Percentiles rank a stretch among this genome's conserved stretches.
These are phyloP conservation scores for Hypoxylon sp. DNA, from an alignment of 2,329 filamentous ascomycete species.

Conservation along the genomic window DNA sequence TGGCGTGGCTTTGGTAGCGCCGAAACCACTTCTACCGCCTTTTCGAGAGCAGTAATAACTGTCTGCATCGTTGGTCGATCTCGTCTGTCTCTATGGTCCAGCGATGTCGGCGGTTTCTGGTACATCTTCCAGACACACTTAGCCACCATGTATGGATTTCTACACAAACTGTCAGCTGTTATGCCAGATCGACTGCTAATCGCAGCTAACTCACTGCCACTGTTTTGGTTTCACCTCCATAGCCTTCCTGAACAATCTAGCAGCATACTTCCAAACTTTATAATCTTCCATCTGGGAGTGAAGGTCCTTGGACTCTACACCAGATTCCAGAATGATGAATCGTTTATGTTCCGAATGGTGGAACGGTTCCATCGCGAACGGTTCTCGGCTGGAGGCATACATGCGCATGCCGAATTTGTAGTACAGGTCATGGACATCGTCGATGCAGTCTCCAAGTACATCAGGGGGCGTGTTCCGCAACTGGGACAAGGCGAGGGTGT, in stretches of 20 bases:
- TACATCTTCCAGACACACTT: conserved; percentile 76
- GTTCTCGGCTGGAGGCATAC: conserved; percentile 72
- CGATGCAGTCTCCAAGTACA: conserved; percentile 58
- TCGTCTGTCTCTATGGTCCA: conserved; percentile 59
- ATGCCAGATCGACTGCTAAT: background rate
- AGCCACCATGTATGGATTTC: conserved; percentile 70
- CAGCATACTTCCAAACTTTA: conserved; percentile 72
- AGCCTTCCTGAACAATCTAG: conserved; percentile 67
- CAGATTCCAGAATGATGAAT: conserved; percentile 66
- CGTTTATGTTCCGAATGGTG: conserved; percentile 67
- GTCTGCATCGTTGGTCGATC: conserved; percentile 56
- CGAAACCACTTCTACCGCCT: conserved; percentile 63
- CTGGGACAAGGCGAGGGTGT: conserved; percentile 70
- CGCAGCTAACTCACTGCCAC: conserved; percentile 64
- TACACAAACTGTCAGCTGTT: conserved; percentile 49
- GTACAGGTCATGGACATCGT: conserved; percentile 69
- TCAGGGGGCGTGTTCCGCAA: conserved; percentile 61
- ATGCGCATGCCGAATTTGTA: conserved; percentile 72
- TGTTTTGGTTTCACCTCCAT: conserved; percentile 66
- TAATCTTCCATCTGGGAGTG: conserved; percentile 70
- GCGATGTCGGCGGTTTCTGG: conserved; percentile 59
- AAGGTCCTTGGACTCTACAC: conserved; percentile 63
- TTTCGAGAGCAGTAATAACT: conserved; percentile 64
- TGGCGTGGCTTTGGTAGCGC: conserved; percentile 66
- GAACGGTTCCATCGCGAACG: conserved; percentile 73